These are phyloP conservation scores for Ceriops zippeliana DNA, from an alignment of 345 rosid species.

Conservation along the genomic window DNA sequence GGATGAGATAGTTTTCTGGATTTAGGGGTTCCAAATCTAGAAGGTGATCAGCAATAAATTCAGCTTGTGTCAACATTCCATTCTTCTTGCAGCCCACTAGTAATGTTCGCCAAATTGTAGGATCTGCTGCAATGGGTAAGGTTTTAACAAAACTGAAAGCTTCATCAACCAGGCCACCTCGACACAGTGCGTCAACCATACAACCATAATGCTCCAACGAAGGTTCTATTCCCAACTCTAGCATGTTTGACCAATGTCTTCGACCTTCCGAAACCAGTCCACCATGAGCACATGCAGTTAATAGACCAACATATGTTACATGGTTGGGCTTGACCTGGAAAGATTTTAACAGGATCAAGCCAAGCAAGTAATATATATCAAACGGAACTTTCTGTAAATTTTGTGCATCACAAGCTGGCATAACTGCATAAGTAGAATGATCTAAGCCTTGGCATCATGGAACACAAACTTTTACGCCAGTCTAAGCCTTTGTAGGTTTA, in stretches of 20 bases:
- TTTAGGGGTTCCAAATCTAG: constrained; percentile 17
- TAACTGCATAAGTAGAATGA: not conserved
- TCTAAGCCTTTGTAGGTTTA: not conserved
- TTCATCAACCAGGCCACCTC: constrained; percentile 18
- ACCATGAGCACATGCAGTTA: constrained; percentile 23
- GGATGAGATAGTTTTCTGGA: constrained; percentile 19
- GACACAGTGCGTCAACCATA: constrained; percentile 22
- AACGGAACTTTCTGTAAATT: not conserved
- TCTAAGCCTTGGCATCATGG: no score
- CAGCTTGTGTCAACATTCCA: constrained; percentile 7
- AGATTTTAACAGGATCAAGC: not conserved
- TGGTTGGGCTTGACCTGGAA: constrained; percentile 22
- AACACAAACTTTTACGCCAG: no score
- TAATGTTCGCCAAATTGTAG: constrained; percentile 22
- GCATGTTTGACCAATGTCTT: constrained; percentile 20
- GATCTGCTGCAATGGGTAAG: constrained; percentile 9
- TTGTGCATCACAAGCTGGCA: not conserved
- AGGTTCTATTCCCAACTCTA: constrained; percentile 20
- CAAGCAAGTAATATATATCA: not conserved
- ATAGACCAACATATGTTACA: constrained; percentile 18
- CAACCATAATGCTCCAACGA: constrained; percentile 21
- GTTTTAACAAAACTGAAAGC: constrained; percentile 11
- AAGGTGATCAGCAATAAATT: constrained; percentile 10
- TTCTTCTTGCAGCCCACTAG: constrained; percentile 16
- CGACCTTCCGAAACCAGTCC: constrained; percentile 16